Percentiles rank a stretch among this genome's conserved stretches.
Evolutionary conservation across 1,284 basidiomycete genomes (phyloP).

Genomic region (Amylostereum areolatum): DNA sequence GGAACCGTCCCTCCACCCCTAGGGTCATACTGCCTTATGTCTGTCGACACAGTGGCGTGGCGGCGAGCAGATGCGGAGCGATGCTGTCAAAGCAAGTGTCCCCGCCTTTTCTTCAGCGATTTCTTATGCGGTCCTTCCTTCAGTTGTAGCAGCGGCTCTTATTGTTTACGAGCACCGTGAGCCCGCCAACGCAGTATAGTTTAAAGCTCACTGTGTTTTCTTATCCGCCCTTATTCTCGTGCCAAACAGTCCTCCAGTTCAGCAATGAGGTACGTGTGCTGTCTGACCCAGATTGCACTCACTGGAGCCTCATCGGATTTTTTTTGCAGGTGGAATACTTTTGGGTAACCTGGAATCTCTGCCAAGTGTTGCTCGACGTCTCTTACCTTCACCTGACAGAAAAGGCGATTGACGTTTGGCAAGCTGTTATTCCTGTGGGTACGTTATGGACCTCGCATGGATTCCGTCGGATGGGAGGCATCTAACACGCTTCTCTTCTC

Average conservation of each 20-base stretch:
- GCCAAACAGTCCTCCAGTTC: slow-evolving; percentile 6
- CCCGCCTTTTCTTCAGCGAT: not conserved
- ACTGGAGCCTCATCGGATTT: not conserved
- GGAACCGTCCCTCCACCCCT: no score
- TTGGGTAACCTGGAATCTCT: slow-evolving; percentile 3
- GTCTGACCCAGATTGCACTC: not conserved
- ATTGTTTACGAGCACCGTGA: not conserved
- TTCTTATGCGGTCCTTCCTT: not conserved
- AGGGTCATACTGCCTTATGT: no score
- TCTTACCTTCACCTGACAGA: slow-evolving; percentile 1
- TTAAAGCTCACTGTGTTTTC: no score
- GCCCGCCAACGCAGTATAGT: not conserved
- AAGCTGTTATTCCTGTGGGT: slow-evolving; percentile 11
- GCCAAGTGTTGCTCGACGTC: not conserved
- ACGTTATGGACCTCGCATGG: not conserved
- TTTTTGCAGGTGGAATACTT: slow-evolving; percentile 6
- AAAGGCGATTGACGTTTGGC: slow-evolving; percentile 11
- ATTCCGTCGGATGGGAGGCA: not conserved
- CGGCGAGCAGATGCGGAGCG: not conserved
- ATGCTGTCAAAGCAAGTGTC: not conserved
- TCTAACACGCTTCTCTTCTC: not conserved
- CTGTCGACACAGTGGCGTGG: not conserved
- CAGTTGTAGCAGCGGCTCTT: not conserved
- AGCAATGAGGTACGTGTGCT: slow-evolving; percentile 1
- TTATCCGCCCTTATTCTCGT: no score